Evolutionary conservation across 768 basidiomycete genomes (phyloP), one percentile per base, ranked within the genome.

Genomic region (Galerina marginata): DNA sequence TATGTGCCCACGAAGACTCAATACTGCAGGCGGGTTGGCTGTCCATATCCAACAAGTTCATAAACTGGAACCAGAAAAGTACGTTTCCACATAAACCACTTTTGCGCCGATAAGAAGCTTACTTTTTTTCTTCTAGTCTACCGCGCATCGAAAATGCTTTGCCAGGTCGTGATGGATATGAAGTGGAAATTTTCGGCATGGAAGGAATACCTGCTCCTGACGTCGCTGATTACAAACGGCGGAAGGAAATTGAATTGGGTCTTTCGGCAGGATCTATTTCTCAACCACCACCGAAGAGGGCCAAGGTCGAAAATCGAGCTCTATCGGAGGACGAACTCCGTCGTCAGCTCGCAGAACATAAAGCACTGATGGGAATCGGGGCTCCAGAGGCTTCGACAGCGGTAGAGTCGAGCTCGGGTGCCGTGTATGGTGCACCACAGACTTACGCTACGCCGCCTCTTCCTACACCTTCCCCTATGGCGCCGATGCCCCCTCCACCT

Each of bases 111-210:
- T 7, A 33, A 7, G 29, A 7, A 33, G 46, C 15, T 38, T 33
- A 23, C 54, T 48, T 14, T 47, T 51, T 40, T 26, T 45, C 54
- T n/a, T 38, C 50, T 39, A 90, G 89, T 62, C 79, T 91, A 37
- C 88, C 85, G n/a, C 92, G 96, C 16, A 95, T 99, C 25, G 96
- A 97, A 57, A 99, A 98, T 72, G 96, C 96, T 0, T 80, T 99
- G 3, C 95, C 96, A 9, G 96, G 96, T 29, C 88, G 97, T 37
- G 96, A 98, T 75, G 95, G 96, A 1, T 98, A 98, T 67, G 96
- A 99, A 72, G 91, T 99, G 39, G 97, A 99, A 77, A 99, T 99
- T 49, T 99, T 99, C 65, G 97, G 97, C 23, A 99, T 99, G 97
- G 96, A 97, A 72, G 97, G 96, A 56, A 95, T 98, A 51, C 95